phyloP scores from a whole-genome alignment of 805 yeast species.

The Candida mattraensis region DNA sequence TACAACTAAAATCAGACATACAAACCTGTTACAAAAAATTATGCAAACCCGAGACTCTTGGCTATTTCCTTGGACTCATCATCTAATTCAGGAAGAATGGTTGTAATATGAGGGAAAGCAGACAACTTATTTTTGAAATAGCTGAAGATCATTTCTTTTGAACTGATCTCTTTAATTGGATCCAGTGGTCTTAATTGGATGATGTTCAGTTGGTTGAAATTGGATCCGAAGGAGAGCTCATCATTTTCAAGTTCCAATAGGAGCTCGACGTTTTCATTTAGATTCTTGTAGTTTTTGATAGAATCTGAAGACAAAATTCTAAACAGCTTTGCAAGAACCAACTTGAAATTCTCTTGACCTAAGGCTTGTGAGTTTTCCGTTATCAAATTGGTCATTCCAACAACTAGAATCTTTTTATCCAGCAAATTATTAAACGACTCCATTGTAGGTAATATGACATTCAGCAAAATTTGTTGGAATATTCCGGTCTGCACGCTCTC shows the following conservation, averaged over 20 bases:
- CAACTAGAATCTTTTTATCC: slow-evolving; percentile 47
- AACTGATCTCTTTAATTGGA: slow-evolving; percentile 56
- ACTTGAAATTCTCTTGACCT: slow-evolving; percentile 41
- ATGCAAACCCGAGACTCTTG: slow-evolving; percentile 4
- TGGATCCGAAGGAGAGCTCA: slow-evolving; percentile 77
- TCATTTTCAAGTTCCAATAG: slow-evolving; percentile 60
- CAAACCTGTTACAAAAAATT: too few species aligned
- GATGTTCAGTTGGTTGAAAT: slow-evolving; percentile 70
- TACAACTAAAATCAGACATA: too few species aligned
- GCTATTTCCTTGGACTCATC: slow-evolving; percentile 18
- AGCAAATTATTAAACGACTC: slow-evolving; percentile 39
- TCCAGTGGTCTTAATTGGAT: slow-evolving; percentile 64
- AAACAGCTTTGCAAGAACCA: slow-evolving; percentile 45
- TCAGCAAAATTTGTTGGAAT: slow-evolving; percentile 48
- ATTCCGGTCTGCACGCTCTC: slow-evolving; percentile 71
- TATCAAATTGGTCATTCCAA: slow-evolving; percentile 49
- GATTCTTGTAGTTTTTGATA: slow-evolving; percentile 32
- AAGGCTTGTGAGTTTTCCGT: slow-evolving; percentile 37
- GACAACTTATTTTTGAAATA: slow-evolving; percentile 30
- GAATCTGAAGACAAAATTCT: slow-evolving; percentile 35
- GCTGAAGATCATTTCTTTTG: slow-evolving; percentile 34
- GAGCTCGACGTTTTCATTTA: slow-evolving; percentile 43
- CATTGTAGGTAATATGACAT: slow-evolving; percentile 53
- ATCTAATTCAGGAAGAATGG: slow-evolving; percentile 17
- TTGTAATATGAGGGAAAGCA: slow-evolving; percentile 16